Evolutionary conservation across 1,284 basidiomycete genomes (phyloP).

Genomic region (Xerocomus amazonicus): DNA sequence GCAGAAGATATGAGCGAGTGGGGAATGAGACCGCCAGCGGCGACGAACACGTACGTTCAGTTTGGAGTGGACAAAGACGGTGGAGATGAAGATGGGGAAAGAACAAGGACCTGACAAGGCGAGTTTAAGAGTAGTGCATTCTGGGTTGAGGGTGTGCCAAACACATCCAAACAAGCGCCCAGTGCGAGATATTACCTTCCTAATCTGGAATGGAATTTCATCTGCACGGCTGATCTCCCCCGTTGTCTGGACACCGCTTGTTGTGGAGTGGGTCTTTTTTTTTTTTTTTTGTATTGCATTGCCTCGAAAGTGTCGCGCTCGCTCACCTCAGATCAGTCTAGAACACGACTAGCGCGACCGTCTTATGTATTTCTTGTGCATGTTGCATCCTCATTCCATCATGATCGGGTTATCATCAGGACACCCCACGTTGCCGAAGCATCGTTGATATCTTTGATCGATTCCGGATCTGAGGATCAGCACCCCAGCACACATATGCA

Average conservation of each 20-base stretch:
- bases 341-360: slow-evolving; percentile 1
- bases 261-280: slow-evolving; percentile 8
- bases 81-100: slow-evolving; percentile 25
- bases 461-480: slow-evolving; percentile 5
- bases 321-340: neutral
- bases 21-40: neutral
- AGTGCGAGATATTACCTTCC: neutral
- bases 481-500: neutral
- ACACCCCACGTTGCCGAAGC: neutral
- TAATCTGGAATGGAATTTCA: slow-evolving; percentile 11
- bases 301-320: neutral
- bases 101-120: slow-evolving; percentile 2
- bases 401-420: no score
- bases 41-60: slow-evolving; percentile 15
- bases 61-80: slow-evolving; percentile 5
- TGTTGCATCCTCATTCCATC: neutral
- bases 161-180: slow-evolving; percentile 26
- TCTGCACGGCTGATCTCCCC: slow-evolving; percentile 9
- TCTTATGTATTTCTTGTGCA: slow-evolving; percentile 8
- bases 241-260: slow-evolving; percentile 20
- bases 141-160: slow-evolving; percentile 33
- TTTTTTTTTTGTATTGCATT: slow-evolving; percentile 8
- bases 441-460: neutral
- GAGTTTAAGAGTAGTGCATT: slow-evolving; percentile 31
- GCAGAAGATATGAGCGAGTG: slow-evolving; percentile 1